Evolutionary conservation across 768 basidiomycete genomes (phyloP).

Genomic region (Coprinopsis cinerea): DNA sequence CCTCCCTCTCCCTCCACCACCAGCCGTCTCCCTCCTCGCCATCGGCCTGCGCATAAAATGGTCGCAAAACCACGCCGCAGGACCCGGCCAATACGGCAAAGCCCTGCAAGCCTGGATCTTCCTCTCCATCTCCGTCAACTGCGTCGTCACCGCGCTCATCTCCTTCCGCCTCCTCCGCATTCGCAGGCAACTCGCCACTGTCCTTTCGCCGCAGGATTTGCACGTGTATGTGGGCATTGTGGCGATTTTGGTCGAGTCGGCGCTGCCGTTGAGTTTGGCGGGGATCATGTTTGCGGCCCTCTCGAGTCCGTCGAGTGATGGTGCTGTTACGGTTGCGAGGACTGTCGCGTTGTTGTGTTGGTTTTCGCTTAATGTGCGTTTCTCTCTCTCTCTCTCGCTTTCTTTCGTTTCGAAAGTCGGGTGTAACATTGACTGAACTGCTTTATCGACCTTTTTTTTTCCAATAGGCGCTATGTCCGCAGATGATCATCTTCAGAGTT

Average conservation of each 20-base stretch:
- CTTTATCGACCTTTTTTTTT: neutral
- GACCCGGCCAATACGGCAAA: neutral
- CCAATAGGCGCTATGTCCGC: slow-evolving; percentile 1
- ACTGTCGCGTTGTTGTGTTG: neutral
- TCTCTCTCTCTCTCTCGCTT: too few relatives aligned
- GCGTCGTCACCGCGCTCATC: slow-evolving; percentile 2
- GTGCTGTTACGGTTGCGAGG: neutral
- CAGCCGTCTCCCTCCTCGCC: neutral
- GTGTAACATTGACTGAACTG: too few relatives aligned
- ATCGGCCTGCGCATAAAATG: neutral
- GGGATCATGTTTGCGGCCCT: neutral
- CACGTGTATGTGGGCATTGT: neutral
- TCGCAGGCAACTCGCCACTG: neutral
- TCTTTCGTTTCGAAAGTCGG: too few relatives aligned
- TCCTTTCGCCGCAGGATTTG: neutral
- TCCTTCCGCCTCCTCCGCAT: neutral
- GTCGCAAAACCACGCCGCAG: neutral
- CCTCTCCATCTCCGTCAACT: slow-evolving; percentile 1
- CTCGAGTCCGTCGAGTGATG: neutral
- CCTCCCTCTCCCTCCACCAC: neutral
- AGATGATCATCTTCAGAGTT: slow-evolving; percentile 4
- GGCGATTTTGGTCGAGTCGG: neutral
- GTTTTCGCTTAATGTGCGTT: slow-evolving; percentile 1
- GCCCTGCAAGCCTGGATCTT: slow-evolving; percentile 1
- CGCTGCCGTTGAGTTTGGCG: slow-evolving; percentile 1